These are phyloP conservation scores for Colletotrichum higginsianum DNA, from an alignment of 2,329 filamentous ascomycete genomes.

Conservation along the genomic window DNA sequence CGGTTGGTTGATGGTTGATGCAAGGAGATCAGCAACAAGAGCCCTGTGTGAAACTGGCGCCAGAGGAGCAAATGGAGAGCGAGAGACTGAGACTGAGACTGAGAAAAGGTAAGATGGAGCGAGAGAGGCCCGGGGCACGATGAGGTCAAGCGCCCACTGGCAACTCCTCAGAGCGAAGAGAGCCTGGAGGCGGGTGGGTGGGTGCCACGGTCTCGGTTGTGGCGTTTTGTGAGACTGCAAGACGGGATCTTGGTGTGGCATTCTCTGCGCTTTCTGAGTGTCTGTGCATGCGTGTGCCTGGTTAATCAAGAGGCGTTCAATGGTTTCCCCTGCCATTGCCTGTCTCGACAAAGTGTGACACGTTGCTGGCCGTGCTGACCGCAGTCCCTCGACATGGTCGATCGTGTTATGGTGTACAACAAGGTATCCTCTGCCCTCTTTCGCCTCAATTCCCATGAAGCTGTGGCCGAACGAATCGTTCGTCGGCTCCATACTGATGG, in stretches of 20 bases:
- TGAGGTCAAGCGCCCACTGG: conserved; percentile 32
- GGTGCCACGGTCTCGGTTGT: conserved; percentile 30
- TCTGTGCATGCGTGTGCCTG: conserved; percentile 8
- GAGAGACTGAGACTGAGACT: neutral
- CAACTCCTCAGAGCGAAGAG: neutral
- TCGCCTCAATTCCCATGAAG: too few species aligned
- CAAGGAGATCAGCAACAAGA: neutral
- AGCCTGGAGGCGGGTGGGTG: neutral
- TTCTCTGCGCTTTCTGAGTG: conserved; percentile 10
- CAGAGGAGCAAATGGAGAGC: neutral
- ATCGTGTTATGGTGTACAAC: neutral
- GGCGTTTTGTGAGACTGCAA: conserved; percentile 34
- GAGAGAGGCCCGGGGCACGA: neutral
- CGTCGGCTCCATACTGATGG: conserved; percentile 1
- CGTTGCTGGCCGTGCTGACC: neutral
- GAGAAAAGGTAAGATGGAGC: too few species aligned
- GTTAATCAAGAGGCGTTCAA: neutral
- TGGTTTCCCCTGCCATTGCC: conserved; percentile 5
- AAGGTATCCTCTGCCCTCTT: neutral
- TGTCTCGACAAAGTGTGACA: neutral
- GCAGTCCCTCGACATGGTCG: neutral
- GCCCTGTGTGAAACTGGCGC: conserved; percentile 21
- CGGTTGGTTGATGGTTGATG: neutral
- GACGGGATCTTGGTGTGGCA: conserved; percentile 18
- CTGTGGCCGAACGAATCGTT: conserved; percentile 1